Base-by-base conservation (phyloP, 768 basidiomycete genomes). In the Tulasnella calospora region DNA sequence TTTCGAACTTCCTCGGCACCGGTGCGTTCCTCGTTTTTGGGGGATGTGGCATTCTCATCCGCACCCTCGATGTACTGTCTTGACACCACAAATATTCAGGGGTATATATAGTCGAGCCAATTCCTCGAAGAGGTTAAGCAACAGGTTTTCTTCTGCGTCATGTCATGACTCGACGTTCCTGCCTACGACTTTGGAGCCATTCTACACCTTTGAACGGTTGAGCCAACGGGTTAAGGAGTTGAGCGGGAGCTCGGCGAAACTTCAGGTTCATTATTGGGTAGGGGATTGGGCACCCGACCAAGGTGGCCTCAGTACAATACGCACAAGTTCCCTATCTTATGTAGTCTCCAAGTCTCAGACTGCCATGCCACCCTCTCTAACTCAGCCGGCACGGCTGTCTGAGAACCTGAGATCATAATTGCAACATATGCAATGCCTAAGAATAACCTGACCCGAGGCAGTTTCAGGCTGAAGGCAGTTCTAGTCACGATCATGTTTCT, bases 41-140 rank as follows among this genome's bases (percentile, higher is more conserved):
- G 15, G 44, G 57, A 47, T 30, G n/a, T 15, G 6, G 70, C 38
- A 91, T 88, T 21, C 83, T 83, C 38, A 89, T 89, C 71, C 86
- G 89, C 77, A 87, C 84, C 94, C 92, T 93, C 81, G 76, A 92
- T 89, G 82, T 92, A 93, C 27, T 86, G 88, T 81, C 86, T 86
- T 36, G 89, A 85, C 1, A 94, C 86, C 30, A 94, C n/a, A n/a
- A n/a, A n/a, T 85, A 82, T 94, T 91, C 21, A 94, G 86, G 15
- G 94, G 85, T n/a, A n/a, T n/a, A n/a, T 1, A 93, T 87, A 0
- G 91, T 89, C 0, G 94, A 93, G 5, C 92, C 91, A 0, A 93
- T 86, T 2, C 94, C 93, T 10, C 94, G 94, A n/a, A 94, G 79
- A 91, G 89, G 0, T 87, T 93, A 23, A 95, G 83, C 12, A 91